A percentile compares a stretch with the other conserved stretches of the same genome.
These are phyloP conservation scores for Xylaria sp. DNA, from an alignment of 2,329 filamentous ascomycete species.

Conservation along the genomic window DNA sequence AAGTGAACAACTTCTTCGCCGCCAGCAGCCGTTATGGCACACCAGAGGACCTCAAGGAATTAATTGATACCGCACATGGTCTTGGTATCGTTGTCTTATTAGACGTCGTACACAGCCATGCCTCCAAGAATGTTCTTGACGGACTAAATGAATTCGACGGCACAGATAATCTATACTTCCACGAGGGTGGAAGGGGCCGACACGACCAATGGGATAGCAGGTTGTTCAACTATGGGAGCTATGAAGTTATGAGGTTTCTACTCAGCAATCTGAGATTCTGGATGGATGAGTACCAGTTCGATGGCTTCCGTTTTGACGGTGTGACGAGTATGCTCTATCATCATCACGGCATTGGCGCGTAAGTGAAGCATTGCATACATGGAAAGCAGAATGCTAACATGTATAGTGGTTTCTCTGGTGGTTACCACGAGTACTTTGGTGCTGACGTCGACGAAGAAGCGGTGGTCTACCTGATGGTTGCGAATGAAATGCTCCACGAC, in stretches of 20 bases:
- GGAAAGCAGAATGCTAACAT: conserved; percentile 42
- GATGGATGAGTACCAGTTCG: conserved; percentile 98
- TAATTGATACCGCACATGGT: conserved; percentile 93
- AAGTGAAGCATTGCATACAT: conserved; percentile 54
- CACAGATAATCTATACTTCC: conserved; percentile 95
- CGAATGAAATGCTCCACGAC: conserved; percentile 94
- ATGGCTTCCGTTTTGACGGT: conserved; percentile 97
- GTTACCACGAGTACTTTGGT: conserved; percentile 98
- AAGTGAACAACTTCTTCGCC: conserved; percentile 98
- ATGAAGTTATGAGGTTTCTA: conserved; percentile 95
- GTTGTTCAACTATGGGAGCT: conserved; percentile 94
- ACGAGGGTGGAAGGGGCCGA: conserved; percentile 82
- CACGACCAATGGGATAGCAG: conserved; percentile 97
- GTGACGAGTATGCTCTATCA: conserved; percentile 98
- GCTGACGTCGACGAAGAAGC: conserved; percentile 90
- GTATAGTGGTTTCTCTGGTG: conserved; percentile 90
- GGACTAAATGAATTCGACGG: conserved; percentile 97
- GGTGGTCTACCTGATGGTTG: conserved; percentile 93
- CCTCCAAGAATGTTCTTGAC: conserved; percentile 96
- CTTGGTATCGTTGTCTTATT: conserved; percentile 91
- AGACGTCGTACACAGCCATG: conserved; percentile 97
- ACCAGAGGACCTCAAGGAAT: conserved; percentile 94
- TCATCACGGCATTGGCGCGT: conserved; percentile 97
- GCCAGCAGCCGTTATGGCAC: conserved; percentile 94
- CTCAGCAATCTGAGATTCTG: conserved; percentile 96